Evolutionary conservation across 2,329 filamentous ascomycete species (phyloP), one percentile per base, ranked within the genome.

Genomic region (Xylariaceae sp.): DNA sequence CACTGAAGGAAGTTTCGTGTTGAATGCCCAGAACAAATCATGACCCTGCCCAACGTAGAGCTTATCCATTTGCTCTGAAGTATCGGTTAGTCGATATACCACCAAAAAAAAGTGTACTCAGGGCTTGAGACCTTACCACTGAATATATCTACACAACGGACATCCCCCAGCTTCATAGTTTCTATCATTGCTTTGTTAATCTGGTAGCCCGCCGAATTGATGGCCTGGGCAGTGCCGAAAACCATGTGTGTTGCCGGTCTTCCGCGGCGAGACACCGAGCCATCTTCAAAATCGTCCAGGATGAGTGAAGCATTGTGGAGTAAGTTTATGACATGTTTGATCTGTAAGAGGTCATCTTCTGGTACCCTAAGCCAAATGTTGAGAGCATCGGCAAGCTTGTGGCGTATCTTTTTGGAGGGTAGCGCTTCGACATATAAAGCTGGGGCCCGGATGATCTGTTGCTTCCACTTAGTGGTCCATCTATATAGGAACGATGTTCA

Each of bases 241-340:
- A 73, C 58, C 1, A 51, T 52, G 47, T 73, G 70, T 1, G 66
- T 57, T 0, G 69, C 51, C 6, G 69, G 67, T n/a, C 58, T 59
- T 2, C 66, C 67, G 3, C 69, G 61, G 1, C 70, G 60, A 1
- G 69, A 51, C 2, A 50, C 30, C 0, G 70, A 71, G 1, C 53
- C 45, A 44, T 73, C 70, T 53, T 73, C 56, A 12, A 74, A 59
- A 54, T 74, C 70, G 44, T 71, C 70, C 4, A 73, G 54, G 67
- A 49, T 71, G 10, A 68, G 50, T 1, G 68, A 68, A 1, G 62
- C 51, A 12, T 58, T 63, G 44, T 70, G 66, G 4, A 70, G 55
- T 6, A 57, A 43, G 22, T 49, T 44, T 6, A 66, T 48, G 4
- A 67, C 55, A 2, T 44, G 42, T 42, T 60, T 62, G 36, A 71